Conservation (phyloP, 768 basidiomycete species). For the Mrakia blollopis region DNA sequence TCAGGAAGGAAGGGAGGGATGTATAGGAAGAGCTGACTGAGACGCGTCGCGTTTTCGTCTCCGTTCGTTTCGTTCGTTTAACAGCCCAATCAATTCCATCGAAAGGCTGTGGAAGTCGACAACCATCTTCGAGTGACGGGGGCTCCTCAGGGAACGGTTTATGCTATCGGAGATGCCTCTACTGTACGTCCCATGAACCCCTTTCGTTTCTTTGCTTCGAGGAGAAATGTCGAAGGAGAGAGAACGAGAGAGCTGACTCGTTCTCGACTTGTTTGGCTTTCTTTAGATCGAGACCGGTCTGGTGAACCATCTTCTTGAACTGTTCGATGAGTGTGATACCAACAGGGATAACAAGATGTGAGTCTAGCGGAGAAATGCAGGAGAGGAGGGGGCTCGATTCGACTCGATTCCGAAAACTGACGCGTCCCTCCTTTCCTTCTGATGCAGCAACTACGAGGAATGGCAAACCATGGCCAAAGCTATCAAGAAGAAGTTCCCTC, state of each 20-base stretch:
- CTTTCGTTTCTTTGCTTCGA: background rate
- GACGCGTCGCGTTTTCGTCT: background rate
- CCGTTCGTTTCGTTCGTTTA: too few species aligned
- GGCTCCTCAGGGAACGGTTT: conserved; percentile 78
- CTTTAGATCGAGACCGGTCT: conserved; percentile 80
- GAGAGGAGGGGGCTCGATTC: too few species aligned
- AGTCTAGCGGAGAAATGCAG: conserved; percentile 7
- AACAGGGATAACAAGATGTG: conserved; percentile 62
- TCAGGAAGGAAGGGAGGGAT: too few species aligned
- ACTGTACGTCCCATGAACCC: conserved; percentile 58
- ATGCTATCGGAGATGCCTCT: conserved; percentile 89
- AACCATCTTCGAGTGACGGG: conserved; percentile 84
- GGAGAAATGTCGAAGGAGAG: too few species aligned
- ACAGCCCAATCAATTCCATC: conserved; percentile 59
- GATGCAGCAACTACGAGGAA: conserved; percentile 68
- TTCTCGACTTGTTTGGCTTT: background rate
- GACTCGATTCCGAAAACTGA: background rate
- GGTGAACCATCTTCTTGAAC: conserved; percentile 74
- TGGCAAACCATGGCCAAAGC: conserved; percentile 81
- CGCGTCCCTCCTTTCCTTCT: conserved; percentile 48
- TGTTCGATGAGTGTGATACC: conserved; percentile 82
- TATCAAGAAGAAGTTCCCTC: conserved; percentile 64
- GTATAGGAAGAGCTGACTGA: background rate
- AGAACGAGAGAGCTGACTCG: background rate
- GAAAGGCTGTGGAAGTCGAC: conserved; percentile 52